Evolutionary conservation across 2,329 filamentous ascomycete species (phyloP).

Genomic region (Hypoxylon sp.): DNA sequence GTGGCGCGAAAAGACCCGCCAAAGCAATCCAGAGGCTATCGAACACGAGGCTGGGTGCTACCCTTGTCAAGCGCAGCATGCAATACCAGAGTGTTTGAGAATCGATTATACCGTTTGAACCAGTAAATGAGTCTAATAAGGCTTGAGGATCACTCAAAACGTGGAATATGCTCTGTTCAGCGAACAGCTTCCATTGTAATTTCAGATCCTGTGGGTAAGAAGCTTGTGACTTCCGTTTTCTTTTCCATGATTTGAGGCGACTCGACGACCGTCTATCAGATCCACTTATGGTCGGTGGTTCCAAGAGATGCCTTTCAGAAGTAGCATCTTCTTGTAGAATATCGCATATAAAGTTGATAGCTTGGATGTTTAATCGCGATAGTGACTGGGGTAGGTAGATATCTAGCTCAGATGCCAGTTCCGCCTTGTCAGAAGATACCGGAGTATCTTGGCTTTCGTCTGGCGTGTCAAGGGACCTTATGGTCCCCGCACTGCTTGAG

Average conservation of each 20-base stretch:
- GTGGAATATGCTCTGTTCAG: slow-evolving; percentile 75
- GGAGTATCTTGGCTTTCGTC: slow-evolving; percentile 45
- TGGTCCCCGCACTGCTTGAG: slow-evolving; percentile 43
- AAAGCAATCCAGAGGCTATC: slow-evolving; percentile 76
- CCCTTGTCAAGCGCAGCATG: slow-evolving; percentile 71
- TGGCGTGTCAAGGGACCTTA: slow-evolving; percentile 41
- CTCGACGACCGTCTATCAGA: slow-evolving; percentile 50
- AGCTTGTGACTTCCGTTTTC: slow-evolving; percentile 51
- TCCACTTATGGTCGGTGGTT: slow-evolving; percentile 56
- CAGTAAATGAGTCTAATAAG: slow-evolving; percentile 70
- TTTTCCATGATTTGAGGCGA: slow-evolving; percentile 54
- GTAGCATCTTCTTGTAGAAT: slow-evolving; percentile 70
- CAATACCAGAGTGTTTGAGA: slow-evolving; percentile 75
- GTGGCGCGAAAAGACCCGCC: slow-evolving; percentile 70
- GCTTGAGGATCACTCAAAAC: slow-evolving; percentile 71
- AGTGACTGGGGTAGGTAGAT: slow-evolving; percentile 70
- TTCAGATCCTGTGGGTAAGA: slow-evolving; percentile 55
- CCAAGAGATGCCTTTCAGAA: slow-evolving; percentile 64
- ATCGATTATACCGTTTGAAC: slow-evolving; percentile 67
- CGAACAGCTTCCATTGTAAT: slow-evolving; percentile 71
- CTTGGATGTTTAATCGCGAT: slow-evolving; percentile 66
- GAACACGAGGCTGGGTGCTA: slow-evolving; percentile 71
- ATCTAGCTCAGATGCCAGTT: slow-evolving; percentile 50
- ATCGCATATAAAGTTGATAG: slow-evolving; percentile 73
- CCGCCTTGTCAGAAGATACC: slow-evolving; percentile 19